Evolutionary conservation across 768 basidiomycete species (phyloP).

Genomic region (Lentinula guzmanii): DNA sequence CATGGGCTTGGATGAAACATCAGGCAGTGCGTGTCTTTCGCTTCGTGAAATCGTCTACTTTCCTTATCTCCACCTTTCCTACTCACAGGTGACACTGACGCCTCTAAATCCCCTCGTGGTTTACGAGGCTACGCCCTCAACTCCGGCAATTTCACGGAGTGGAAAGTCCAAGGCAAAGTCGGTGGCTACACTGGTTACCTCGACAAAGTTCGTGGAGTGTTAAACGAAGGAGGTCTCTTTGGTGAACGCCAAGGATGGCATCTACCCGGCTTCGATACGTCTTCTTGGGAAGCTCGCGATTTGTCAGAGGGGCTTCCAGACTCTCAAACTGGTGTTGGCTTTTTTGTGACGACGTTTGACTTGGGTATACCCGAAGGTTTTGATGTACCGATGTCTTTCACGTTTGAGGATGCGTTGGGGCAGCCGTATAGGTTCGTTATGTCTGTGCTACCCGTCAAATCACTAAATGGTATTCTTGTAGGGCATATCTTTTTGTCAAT

Average conservation of each 20-base stretch:
- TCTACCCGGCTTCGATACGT: constrained; percentile 47
- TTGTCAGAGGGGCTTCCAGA: constrained; percentile 55
- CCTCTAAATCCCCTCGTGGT: constrained; percentile 53
- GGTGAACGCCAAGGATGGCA: constrained; percentile 42
- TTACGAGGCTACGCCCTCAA: constrained; percentile 46
- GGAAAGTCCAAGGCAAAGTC: constrained; percentile 48
- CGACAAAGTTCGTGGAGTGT: constrained; percentile 43
- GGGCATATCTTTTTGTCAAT: constrained; percentile 49
- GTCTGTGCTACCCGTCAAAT: constrained; percentile 45
- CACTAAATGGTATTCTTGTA: constrained; percentile 33
- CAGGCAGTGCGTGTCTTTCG: constrained; percentile 11
- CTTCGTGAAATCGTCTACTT: neutral
- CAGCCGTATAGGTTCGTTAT: constrained; percentile 34
- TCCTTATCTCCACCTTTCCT: neutral
- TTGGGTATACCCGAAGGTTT: constrained; percentile 37
- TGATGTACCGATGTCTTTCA: constrained; percentile 49
- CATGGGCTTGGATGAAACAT: constrained; percentile 50
- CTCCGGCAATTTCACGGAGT: constrained; percentile 33
- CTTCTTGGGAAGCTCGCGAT: constrained; percentile 45
- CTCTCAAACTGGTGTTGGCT: constrained; percentile 56
- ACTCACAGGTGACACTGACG: constrained; percentile 19
- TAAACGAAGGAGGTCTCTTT: constrained; percentile 44
- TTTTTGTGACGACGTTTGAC: constrained; percentile 52
- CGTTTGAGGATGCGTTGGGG: constrained; percentile 33
- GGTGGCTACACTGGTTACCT: constrained; percentile 38